A percentile compares a stretch with the other conserved stretches of the same genome.
Evolutionary conservation across 139 green algal genomes (phyloP).

Genomic region (Ettlia oleoabundans): DNA sequence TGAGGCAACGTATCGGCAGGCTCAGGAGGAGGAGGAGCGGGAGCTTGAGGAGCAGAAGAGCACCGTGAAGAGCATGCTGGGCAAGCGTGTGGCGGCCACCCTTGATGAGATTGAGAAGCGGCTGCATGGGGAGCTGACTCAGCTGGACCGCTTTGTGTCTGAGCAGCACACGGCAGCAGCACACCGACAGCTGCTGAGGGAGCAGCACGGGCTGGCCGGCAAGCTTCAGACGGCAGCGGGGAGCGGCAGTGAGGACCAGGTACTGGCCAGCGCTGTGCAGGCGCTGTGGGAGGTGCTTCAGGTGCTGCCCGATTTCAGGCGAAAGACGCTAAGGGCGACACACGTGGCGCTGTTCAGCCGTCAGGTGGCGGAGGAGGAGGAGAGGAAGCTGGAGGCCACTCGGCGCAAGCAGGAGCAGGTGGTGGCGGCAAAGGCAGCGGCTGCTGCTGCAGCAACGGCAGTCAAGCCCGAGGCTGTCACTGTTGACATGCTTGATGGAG

Average conservation of each 20-base stretch:
- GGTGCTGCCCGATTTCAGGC: slow-evolving; percentile 18
- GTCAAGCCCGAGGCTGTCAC: no score
- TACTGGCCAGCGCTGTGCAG: neutral
- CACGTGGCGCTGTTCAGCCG: slow-evolving; percentile 6
- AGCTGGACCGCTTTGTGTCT: slow-evolving; percentile 15
- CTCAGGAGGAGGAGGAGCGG: slow-evolving; percentile 20
- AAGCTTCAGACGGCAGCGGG: neutral
- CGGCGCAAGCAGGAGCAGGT: slow-evolving; percentile 10
- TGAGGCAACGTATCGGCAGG: neutral
- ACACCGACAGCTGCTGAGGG: slow-evolving; percentile 3
- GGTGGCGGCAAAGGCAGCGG: neutral
- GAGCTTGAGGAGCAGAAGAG: slow-evolving; percentile 25
- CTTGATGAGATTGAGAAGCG: slow-evolving; percentile 33
- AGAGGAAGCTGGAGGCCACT: neutral
- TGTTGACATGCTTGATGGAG: neutral
- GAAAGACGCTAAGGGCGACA: slow-evolving; percentile 11
- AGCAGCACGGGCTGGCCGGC: slow-evolving; percentile 1
- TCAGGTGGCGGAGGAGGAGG: slow-evolving; percentile 3
- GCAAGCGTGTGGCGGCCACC: slow-evolving; percentile 21
- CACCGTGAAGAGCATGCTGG: slow-evolving; percentile 1
- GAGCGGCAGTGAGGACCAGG: neutral
- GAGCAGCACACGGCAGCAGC: slow-evolving; percentile 22
- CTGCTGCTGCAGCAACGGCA: neutral
- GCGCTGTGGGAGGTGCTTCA: neutral
- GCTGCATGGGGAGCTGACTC: slow-evolving; percentile 29